Percentiles rank a stretch among this genome's conserved stretches.
Evolutionary conservation across 768 basidiomycete species (phyloP).

Genomic region (Pholiota microspora): DNA sequence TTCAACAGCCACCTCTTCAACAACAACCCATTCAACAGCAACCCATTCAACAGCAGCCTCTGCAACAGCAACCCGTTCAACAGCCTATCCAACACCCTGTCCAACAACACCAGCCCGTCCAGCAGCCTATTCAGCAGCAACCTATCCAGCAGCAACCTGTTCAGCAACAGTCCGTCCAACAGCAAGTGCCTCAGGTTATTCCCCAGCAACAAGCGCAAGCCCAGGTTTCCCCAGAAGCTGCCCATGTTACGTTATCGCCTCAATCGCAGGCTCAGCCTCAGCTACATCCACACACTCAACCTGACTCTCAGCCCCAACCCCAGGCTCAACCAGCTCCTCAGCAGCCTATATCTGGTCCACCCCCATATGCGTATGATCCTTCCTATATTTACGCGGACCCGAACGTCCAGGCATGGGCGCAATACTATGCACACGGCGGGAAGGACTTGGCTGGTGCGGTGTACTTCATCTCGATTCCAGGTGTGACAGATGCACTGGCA

Average conservation of each 20-base stretch:
- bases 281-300: constrained; percentile 20
- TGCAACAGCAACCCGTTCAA: constrained; percentile 14
- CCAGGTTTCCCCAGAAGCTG: constrained; percentile 16
- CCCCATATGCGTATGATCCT: constrained; percentile 62
- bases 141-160: constrained; percentile 14
- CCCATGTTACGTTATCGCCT: constrained; percentile 21
- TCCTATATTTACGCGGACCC: constrained; percentile 68
- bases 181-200: too few species aligned
- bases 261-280: constrained; percentile 24
- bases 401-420: constrained; percentile 85
- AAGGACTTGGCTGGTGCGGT: constrained; percentile 71
- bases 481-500: constrained; percentile 49
- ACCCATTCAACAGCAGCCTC: constrained; percentile 12
- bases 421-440: constrained; percentile 82
- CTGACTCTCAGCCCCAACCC: constrained; percentile 18
- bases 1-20: constrained; percentile 10
- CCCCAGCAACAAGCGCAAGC: constrained; percentile 17
- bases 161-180: constrained; percentile 19
- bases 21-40: constrained; percentile 12
- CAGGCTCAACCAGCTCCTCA: constrained; percentile 26
- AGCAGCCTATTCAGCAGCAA: constrained; percentile 13
- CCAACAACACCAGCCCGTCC: constrained; percentile 2
- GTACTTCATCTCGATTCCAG: constrained; percentile 79
- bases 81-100: constrained; percentile 9
- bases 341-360: constrained; percentile 29